A percentile compares a stretch with the other conserved stretches of the same genome.
Evolutionary conservation across 257 asterid species (phyloP).

Genomic region (Primulina tabacum): DNA sequence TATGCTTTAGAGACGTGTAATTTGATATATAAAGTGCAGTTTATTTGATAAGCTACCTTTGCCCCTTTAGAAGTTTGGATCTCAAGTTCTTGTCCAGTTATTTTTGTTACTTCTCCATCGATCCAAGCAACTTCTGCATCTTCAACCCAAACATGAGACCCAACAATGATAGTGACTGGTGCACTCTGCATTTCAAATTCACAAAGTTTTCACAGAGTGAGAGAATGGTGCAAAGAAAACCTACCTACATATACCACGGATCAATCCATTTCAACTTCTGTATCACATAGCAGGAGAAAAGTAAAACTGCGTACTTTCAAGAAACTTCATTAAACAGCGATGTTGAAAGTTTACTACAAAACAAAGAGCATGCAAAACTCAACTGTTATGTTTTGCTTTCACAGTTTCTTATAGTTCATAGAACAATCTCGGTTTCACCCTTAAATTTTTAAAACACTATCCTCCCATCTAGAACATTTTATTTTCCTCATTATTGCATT

Average conservation of each 20-base stretch:
- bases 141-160: constrained; percentile 93
- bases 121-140: constrained; percentile 76
- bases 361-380: no score
- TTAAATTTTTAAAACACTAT: no score
- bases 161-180: constrained; percentile 74
- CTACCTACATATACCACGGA: not conserved
- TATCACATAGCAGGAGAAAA: constrained; percentile 8
- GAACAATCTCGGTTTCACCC: no score
- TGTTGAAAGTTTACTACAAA: no score
- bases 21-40: constrained; percentile 7
- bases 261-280: not conserved
- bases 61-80: constrained; percentile 60
- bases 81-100: constrained; percentile 69
- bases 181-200: constrained; percentile 66
- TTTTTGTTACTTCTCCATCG: constrained; percentile 71
- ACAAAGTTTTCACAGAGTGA: constrained; percentile 10
- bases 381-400: no score
- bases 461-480: not conserved
- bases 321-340: no score
- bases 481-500: not conserved
- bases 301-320: no score
- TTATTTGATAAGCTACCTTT: constrained; percentile 41
- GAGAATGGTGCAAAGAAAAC: constrained; percentile 3
- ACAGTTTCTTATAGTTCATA: no score
- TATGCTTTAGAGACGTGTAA: not conserved